Evolutionary conservation across 345 rosid species (phyloP), one percentile per base, ranked within the genome.

Genomic region (Eutrema yunnanense): DNA sequence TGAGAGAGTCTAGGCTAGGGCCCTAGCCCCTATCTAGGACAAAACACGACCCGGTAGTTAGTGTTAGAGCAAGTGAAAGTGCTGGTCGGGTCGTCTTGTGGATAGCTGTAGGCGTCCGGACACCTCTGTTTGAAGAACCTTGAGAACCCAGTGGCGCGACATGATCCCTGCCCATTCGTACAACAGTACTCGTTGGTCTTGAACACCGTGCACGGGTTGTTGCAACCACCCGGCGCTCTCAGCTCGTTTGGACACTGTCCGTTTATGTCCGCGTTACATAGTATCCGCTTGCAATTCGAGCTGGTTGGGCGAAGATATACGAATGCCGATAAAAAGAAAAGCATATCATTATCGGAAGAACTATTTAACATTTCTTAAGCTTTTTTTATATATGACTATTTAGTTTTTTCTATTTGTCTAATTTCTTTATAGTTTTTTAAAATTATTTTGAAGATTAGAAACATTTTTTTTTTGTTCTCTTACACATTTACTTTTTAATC

Each of bases 141-240:
- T 3, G 80, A 81, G 32, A 6, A 76, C 0, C 0, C 4, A 0
- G 84, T 78, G 22, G 37, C 56, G 0, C 29, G 5, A 62, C 82
- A 79, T 4, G 53, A 49, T 9, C 85, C 82, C 0, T 13, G 61
- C 4, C 84, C 71, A 1, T 72, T 13, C 2, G 79, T 82, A 49
- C 93, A 86, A 52, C 91, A 87, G 1, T 66, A 86, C 11, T 82
- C 3, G 29, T 84, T 70, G 2, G 79, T 86, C 65, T 76, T 56
- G 7, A 73, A 86, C 6, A 85, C 91, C 0, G 87, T 75, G 42
- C 89, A 87, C 0, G 92, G 87, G 66, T 84, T 65, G 73, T 76
- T 62, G 56, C 86, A 69, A 13, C 79, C 71, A 0, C 75, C 79
- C 0, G 75, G 79, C 0, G 83, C 78, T 68, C 55, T 82, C 2